Evolutionary conservation across 179 eudicot species (phyloP).

Genomic region (Heliamphora pulchella): DNA sequence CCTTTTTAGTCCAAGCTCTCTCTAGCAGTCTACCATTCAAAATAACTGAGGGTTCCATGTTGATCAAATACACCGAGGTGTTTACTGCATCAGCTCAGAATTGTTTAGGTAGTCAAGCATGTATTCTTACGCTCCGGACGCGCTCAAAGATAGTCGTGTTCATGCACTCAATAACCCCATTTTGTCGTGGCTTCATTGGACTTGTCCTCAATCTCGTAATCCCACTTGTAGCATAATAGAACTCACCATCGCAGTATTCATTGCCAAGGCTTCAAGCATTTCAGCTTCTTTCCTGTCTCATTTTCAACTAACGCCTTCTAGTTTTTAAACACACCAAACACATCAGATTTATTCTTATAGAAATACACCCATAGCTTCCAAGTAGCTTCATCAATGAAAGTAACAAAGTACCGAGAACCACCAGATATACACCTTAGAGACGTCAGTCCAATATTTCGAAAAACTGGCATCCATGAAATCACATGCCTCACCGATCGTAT

Average conservation of each 20-base stretch:
- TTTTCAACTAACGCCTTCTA: background rate
- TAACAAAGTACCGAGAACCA: background rate
- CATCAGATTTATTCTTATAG: background rate
- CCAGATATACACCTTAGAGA: background rate
- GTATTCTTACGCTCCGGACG: background rate
- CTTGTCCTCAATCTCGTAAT: background rate
- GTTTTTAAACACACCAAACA: background rate
- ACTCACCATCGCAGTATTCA: background rate
- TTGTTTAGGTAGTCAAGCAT: background rate
- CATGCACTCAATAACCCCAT: background rate
- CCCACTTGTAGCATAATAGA: background rate
- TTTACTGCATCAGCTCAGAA: no score
- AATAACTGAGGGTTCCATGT: no score
- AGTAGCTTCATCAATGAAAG: background rate
- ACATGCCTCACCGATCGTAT: no score
- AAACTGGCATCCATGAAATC: no score
- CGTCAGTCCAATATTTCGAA: no score
- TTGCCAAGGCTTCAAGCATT: background rate
- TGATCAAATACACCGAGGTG: no score
- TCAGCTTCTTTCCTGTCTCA: background rate
- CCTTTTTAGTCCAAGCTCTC: no score
- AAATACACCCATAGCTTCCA: background rate
- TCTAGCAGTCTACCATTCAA: no score
- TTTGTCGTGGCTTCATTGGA: background rate
- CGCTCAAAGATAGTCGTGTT: background rate